phyloP scores from a whole-genome alignment of 2,329 filamentous ascomycete species.

The Colletotrichum godetiae region DNA sequence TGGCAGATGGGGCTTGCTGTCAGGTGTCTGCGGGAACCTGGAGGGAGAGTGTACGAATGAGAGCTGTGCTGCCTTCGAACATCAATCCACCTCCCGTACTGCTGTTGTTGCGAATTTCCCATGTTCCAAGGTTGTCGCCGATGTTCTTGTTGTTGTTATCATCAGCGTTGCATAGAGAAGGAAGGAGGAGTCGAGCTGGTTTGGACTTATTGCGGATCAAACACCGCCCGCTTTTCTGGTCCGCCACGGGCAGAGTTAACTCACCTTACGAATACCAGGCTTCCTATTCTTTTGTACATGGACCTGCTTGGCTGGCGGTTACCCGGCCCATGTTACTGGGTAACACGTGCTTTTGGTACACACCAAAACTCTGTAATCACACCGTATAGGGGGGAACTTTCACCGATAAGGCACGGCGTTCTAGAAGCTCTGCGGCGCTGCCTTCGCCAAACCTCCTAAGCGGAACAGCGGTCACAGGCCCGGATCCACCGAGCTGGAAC shows the following conservation, averaged over 20 bases:
- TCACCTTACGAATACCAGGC: neutral
- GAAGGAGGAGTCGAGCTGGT: conserved; percentile 19
- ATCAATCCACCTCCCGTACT: neutral
- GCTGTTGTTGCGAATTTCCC: neutral
- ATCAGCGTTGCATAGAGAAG: conserved; percentile 13
- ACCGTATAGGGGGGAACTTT: neutral
- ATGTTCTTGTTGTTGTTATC: conserved; percentile 10
- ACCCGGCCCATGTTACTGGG: neutral
- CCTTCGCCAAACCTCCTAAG: conserved; percentile 8
- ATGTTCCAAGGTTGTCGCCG: neutral
- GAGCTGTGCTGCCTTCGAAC: neutral
- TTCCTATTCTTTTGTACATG: neutral
- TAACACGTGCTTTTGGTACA: neutral
- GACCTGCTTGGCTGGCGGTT: neutral
- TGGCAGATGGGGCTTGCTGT: neutral
- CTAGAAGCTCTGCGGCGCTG: neutral
- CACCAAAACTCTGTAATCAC: neutral
- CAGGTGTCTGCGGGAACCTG: neutral
- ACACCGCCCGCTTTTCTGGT: conserved; percentile 27
- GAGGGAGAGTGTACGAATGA: too few species aligned
- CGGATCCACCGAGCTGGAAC: conserved; percentile 22
- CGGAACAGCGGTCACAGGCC: neutral
- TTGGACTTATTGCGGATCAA: conserved; percentile 38
- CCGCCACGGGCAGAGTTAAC: neutral
- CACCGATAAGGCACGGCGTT: neutral